Conservation (phyloP, 768 basidiomycete genomes). For the Tricholoma terreum region DNA sequence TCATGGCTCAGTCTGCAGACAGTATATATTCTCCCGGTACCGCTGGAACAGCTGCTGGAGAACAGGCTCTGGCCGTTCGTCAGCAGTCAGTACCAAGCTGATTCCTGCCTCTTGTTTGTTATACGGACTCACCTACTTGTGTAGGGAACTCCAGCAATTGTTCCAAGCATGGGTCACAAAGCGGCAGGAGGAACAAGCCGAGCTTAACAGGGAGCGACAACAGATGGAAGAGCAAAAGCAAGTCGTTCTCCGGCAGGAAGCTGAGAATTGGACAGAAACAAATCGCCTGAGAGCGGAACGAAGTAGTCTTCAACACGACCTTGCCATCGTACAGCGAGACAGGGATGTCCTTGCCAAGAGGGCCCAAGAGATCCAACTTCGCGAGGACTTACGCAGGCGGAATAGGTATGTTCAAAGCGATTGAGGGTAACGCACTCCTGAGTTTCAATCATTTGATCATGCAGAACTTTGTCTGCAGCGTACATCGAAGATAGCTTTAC, state of each 20-base stretch:
- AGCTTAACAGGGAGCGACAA: neutral
- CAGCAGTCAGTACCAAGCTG: constrained; percentile 7
- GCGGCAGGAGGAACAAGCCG: neutral
- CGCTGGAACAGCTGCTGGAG: constrained; percentile 8
- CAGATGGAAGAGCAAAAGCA: neutral
- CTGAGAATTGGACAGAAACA: constrained; percentile 11
- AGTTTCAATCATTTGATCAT: neutral
- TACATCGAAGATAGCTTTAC: constrained; percentile 16
- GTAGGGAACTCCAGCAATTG: constrained; percentile 7
- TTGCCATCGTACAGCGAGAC: constrained; percentile 7
- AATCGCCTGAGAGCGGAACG: constrained; percentile 5
- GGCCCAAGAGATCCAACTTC: constrained; percentile 5
- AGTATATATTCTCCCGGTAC: constrained; percentile 14
- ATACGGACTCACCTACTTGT: neutral
- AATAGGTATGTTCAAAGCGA: constrained; percentile 10
- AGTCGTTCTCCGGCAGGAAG: constrained; percentile 6
- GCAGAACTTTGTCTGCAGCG: constrained; percentile 10
- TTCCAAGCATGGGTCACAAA: too few species aligned
- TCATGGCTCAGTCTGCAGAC: neutral
- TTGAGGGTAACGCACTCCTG: neutral
- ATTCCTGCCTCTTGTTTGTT: neutral
- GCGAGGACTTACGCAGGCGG: constrained; percentile 10
- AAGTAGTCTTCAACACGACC: constrained; percentile 5
- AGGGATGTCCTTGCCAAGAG: constrained; percentile 3
- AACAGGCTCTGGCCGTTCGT: constrained; percentile 8